A percentile compares a stretch with the other conserved stretches of the same genome.
These are phyloP conservation scores for Macroventuria anomochaeta DNA, from an alignment of 2,329 filamentous ascomycete species.

Conservation along the genomic window DNA sequence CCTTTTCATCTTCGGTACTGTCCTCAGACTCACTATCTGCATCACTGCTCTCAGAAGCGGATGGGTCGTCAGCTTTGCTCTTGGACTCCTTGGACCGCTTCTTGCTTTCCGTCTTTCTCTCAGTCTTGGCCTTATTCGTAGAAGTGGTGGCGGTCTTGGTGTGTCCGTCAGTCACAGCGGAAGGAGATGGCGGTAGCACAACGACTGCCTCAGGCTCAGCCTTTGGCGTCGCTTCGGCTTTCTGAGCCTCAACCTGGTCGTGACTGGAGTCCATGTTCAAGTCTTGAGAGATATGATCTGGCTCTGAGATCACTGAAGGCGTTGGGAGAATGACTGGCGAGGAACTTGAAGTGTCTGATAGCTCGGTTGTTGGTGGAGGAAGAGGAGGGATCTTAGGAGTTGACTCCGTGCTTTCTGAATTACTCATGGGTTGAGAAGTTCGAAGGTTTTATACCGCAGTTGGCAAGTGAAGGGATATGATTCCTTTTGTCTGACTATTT, in stretches of 20 bases:
- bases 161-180: conserved; percentile 6
- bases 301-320: conserved; percentile 31
- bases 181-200: not conserved
- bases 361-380: conserved; percentile 18
- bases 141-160: not conserved
- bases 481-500: not conserved
- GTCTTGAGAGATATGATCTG: conserved; percentile 22
- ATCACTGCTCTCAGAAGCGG: conserved; percentile 32
- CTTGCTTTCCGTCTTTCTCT: conserved; percentile 18
- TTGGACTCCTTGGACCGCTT: conserved; percentile 29
- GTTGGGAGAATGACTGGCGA: conserved; percentile 36
- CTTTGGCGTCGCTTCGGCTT: conserved; percentile 8
- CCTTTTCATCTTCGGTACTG: conserved; percentile 30
- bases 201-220: not conserved
- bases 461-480: not conserved
- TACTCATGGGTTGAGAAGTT: conserved; percentile 27
- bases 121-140: not conserved
- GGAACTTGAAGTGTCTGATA: conserved; percentile 32
- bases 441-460: not conserved
- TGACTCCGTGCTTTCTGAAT: conserved; percentile 19
- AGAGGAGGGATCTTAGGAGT: conserved; percentile 16
- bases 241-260: conserved; percentile 17
- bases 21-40: conserved; percentile 29
- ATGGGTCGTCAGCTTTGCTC: conserved; percentile 20
- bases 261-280: conserved; percentile 24